phyloP scores from a whole-genome alignment of 805 yeast species.

The Torulaspora franciscae region DNA sequence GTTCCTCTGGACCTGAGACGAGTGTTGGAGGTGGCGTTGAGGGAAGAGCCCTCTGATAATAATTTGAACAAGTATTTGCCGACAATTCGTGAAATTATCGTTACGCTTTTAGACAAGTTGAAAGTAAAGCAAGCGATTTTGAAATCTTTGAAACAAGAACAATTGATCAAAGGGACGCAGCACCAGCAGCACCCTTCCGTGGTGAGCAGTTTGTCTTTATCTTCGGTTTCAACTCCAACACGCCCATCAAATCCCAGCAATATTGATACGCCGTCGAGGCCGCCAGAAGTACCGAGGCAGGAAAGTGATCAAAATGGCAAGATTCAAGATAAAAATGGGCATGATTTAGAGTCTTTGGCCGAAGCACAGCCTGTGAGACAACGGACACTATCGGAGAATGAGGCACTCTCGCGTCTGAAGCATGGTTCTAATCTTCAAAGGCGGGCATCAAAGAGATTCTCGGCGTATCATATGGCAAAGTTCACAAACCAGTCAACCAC shows the following conservation, averaged over 20 bases:
- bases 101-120: slow-evolving; percentile 68
- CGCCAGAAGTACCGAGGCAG: background rate
- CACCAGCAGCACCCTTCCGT: slow-evolving; percentile 18
- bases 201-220: slow-evolving; percentile 13
- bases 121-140: slow-evolving; percentile 66
- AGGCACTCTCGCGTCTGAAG: slow-evolving; percentile 73
- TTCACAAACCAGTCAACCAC: slow-evolving; percentile 45
- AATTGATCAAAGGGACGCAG: slow-evolving; percentile 7
- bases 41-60: slow-evolving; percentile 79
- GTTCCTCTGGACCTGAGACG: slow-evolving; percentile 78
- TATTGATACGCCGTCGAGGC: slow-evolving; percentile 2
- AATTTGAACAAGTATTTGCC: slow-evolving; percentile 79
- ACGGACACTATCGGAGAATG: slow-evolving; percentile 33
- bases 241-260: slow-evolving; percentile 6
- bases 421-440: slow-evolving; percentile 79
- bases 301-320: background rate
- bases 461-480: slow-evolving; percentile 88
- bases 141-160: slow-evolving; percentile 25
- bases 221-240: slow-evolving; percentile 10
- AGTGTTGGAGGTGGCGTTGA: slow-evolving; percentile 79
- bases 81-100: slow-evolving; percentile 77
- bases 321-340: background rate
- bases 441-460: slow-evolving; percentile 87
- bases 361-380: slow-evolving; percentile 5
- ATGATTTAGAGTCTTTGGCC: background rate